These are phyloP conservation scores for Gloeopeniophorella convolvens DNA, from an alignment of 768 basidiomycete species.

Conservation along the genomic window DNA sequence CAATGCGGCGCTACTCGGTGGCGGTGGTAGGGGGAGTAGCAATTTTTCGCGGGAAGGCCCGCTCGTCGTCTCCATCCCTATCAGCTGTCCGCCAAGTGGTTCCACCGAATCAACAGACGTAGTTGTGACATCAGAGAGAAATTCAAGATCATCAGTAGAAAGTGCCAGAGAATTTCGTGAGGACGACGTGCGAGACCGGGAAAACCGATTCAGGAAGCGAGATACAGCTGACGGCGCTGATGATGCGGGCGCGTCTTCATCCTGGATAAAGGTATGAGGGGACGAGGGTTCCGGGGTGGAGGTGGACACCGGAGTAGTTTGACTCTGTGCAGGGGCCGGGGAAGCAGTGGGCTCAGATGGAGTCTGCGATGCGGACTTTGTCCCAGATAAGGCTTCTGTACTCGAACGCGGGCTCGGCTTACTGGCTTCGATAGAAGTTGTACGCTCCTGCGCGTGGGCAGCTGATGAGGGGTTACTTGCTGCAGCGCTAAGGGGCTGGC, in stretches of 20 bases:
- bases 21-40: constrained; percentile 12
- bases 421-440: not conserved
- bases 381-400: constrained; percentile 1
- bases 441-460: not conserved
- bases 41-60: constrained; percentile 28
- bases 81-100: constrained; percentile 30
- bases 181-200: constrained; percentile 39
- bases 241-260: constrained; percentile 15
- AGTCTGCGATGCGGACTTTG: not conserved
- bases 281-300: constrained; percentile 6
- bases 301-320: constrained; percentile 19
- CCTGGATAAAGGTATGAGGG: constrained; percentile 21
- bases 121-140: constrained; percentile 63
- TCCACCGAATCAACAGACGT: constrained; percentile 36
- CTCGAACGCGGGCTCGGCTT: not conserved
- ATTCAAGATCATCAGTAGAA: constrained; percentile 77
- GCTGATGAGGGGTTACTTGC: not conserved
- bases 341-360: not conserved
- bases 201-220: constrained; percentile 75
- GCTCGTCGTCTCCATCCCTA: constrained; percentile 37
- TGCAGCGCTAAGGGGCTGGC: not conserved
- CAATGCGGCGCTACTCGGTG: not conserved
- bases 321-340: constrained; percentile 5
- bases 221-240: constrained; percentile 62
- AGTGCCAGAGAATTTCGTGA: constrained; percentile 57